phyloP scores from a whole-genome alignment of 148 eudicot species.

The Rhododendron kiyosumense region DNA sequence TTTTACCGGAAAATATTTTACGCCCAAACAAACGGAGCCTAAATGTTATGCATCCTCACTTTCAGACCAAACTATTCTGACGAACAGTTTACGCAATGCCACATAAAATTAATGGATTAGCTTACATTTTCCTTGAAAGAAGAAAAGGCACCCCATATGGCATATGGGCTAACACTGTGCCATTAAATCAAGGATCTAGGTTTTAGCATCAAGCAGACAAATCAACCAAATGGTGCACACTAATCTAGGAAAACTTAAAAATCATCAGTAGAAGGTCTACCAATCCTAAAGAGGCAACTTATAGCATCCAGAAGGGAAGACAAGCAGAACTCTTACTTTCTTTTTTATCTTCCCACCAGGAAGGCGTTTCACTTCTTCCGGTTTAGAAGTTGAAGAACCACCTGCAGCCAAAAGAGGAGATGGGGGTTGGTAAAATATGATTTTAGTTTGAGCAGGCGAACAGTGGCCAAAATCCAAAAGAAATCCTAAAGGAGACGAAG shows the following conservation, averaged over 20 bases:
- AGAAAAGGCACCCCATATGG: not conserved
- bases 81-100: not conserved
- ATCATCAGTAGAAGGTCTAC: not conserved
- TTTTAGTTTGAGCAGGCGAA: not conserved
- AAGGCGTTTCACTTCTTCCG: conserved; percentile 87
- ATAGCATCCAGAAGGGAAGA: not conserved
- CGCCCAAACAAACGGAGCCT: too few species aligned
- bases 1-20: too few species aligned
- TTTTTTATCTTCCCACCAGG: conserved; percentile 95
- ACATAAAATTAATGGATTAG: not conserved
- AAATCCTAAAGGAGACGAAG: not conserved
- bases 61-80: not conserved
- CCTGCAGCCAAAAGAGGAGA: conserved; percentile 32
- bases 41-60: not conserved
- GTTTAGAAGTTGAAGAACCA: conserved; percentile 66
- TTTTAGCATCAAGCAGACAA: not conserved
- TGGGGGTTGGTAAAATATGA: not conserved
- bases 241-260: not conserved
- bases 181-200: not conserved
- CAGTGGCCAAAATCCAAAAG: not conserved
- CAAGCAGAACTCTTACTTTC: conserved; percentile 47
- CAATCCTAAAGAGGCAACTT: not conserved
- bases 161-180: not conserved
- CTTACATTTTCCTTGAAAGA: not conserved
- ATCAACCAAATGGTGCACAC: not conserved